Evolutionary conservation across 148 eudicot species (phyloP).

Genomic region (Rhododendron vialii): DNA sequence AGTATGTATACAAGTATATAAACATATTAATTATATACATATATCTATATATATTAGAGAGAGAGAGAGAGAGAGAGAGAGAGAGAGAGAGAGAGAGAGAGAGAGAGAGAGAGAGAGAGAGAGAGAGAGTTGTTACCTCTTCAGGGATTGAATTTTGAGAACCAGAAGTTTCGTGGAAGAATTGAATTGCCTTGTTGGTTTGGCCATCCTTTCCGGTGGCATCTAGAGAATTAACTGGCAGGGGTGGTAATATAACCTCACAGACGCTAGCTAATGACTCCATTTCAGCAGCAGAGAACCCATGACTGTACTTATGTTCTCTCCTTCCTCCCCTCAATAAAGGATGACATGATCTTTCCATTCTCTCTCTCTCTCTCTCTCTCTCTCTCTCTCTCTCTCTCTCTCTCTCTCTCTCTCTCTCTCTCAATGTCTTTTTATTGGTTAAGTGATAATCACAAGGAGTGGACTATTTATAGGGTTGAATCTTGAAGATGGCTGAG

Average conservation of each 20-base stretch:
- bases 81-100: neutral
- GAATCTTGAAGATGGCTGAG: neutral
- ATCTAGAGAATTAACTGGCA: constrained; percentile 22
- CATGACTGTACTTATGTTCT: constrained; percentile 42
- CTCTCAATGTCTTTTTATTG: neutral
- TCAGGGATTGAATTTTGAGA: constrained; percentile 46
- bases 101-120: neutral
- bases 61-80: too few relatives aligned
- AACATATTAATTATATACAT: too few relatives aligned
- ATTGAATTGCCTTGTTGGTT: constrained; percentile 18
- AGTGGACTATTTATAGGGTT: neutral
- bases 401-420: too few relatives aligned
- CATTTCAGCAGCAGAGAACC: constrained; percentile 41
- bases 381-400: too few relatives aligned
- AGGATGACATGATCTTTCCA: constrained; percentile 43
- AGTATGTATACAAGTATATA: too few relatives aligned
- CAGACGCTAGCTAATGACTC: constrained; percentile 45
- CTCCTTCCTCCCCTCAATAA: constrained; percentile 43
- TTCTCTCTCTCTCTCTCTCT: constrained; percentile 16
- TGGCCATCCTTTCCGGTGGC: constrained; percentile 1
- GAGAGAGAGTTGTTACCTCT: constrained; percentile 38
- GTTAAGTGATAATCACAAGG: neutral
- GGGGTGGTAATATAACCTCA: constrained; percentile 52
- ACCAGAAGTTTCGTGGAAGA: constrained; percentile 50
- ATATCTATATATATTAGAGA: too few relatives aligned